Evolutionary conservation across 441 rosid genomes (phyloP), one percentile per base, ranked within the genome.

Genomic region (Erodium trifolium): DNA sequence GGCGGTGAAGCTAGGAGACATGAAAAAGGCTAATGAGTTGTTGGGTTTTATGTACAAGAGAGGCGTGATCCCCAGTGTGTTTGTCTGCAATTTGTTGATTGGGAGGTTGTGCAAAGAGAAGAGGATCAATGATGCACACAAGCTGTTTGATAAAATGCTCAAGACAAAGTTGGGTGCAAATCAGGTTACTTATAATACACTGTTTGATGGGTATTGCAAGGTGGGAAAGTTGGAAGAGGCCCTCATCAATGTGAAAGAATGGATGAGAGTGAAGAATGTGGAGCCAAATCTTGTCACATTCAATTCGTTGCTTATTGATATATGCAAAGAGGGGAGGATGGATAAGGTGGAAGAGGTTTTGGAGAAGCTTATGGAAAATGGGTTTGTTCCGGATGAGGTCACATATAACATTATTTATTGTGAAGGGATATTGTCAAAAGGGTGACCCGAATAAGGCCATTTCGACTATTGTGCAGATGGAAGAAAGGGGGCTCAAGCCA

Each of bases 151-250:
- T 23, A 95, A 92, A 82, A 86, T 88, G 91, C 69, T 65, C 69
- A 17, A 45, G 12, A 79, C 78, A 73, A 78, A 77, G 13, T 64
- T 90, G 75, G 66, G 68, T 10, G 79, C 86, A 0, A 84, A 64
- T 53, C 71, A 51, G 70, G 82, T 92, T 31, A 86, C 96, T 0
- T 92, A 86, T 71, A 90, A 87, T 75, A 79, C 87, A 0, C 78
- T 92, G 76, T 81, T 88, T 59, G 89, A 87, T 43, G 93, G 96
- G 49, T 86, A 80, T 67, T 89, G 88, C 72, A 89, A 86, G 76
- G 78, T 68, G 31, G 96, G 87, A 71, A 82, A 77, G 27, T 69
- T 84, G 39, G 89, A 86, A 1, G 71, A 75, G 71, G 89, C 75
- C 4, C 73, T 23, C 27, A 67, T 23, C 27, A 67, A 71, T 10